Evolutionary conservation across 2,329 filamentous ascomycete genomes (phyloP), one percentile per base, ranked within the genome.

Genomic region (Ilyonectria sp.): DNA sequence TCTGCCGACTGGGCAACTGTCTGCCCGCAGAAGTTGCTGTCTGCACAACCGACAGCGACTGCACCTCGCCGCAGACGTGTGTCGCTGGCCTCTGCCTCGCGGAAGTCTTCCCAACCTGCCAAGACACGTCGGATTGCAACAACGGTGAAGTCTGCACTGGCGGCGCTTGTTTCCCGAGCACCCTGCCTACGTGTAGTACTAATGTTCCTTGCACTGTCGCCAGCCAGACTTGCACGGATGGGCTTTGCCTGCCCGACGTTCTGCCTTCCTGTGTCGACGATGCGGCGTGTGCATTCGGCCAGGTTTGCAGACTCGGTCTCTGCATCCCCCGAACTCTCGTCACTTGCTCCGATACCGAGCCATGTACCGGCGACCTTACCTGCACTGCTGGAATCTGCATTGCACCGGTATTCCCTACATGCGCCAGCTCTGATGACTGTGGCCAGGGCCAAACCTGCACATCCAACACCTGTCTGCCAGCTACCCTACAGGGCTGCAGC

Each of bases 1-100:
- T 65, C 1, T 65, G 63, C 26, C 17, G 63, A 8, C 63, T 65
- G 17, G 63, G 63, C 8, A 57, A 44, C 44, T 65, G 63, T 35
- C 55, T 65, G 8, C 63, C 63, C 13, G 57, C 55, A 21, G 23
- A 40, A 1, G 9, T 65, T 5, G 55, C 50, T 4, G n/a, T 17
- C 2, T 65, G 63, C 21, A 52, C 56, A 23, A 26, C 63, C 10
- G 35, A 50, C 19, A 19, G 9, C 7, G 21, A 65, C 9, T 65
- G 63, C 3, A 60, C 33, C 4, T 35, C 21, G 15, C 29, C 52
- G 1, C 50, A 35, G 1, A 31, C 44, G 7, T 65, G 63, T 15
- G 50, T 65, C 11, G 63, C 57, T 15, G 63, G 63, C 0, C n/a
- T 65, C 3, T 65, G 63, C 31, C 57, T 65, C 3, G 19, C 57